Percentiles rank a stretch among this genome's conserved stretches.
These are phyloP conservation scores for Saccharomyces hybrid DNA, from an alignment of 1,139 yeast genomes.

Conservation along the genomic window DNA sequence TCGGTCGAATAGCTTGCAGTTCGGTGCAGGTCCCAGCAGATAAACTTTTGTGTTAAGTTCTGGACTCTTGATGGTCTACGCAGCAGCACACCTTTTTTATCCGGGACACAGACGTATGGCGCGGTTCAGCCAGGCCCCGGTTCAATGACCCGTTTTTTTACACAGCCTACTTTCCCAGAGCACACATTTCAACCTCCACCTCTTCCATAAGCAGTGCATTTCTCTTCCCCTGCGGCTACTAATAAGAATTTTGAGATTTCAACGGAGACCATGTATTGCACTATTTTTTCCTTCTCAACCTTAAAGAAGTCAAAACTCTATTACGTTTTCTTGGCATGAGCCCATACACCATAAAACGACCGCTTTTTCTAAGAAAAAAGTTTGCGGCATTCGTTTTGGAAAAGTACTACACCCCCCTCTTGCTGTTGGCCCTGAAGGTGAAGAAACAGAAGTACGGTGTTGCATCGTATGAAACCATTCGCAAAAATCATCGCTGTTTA, in stretches of 20 bases:
- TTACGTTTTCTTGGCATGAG: not conserved
- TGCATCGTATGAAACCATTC: not conserved
- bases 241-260: too few species aligned
- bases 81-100: too few species aligned
- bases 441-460: not conserved
- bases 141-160: not conserved
- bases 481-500: not conserved
- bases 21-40: not conserved
- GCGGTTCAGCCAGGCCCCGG: not conserved
- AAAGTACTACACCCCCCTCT: not conserved
- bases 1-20: not conserved
- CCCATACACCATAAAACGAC: not conserved
- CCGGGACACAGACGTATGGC: not conserved
- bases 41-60: not conserved
- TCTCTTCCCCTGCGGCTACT: not conserved
- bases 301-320: not conserved
- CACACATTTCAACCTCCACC: too few species aligned
- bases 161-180: not conserved
- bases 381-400: not conserved
- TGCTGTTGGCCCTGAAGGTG: not conserved
- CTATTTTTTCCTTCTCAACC: not conserved
- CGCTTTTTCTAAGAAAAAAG: not conserved
- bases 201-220: not conserved
- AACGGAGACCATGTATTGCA: too few species aligned
- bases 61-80: not conserved